Conservation (phyloP, 1,284 basidiomycete genomes). For the Phlebopus sp. region DNA sequence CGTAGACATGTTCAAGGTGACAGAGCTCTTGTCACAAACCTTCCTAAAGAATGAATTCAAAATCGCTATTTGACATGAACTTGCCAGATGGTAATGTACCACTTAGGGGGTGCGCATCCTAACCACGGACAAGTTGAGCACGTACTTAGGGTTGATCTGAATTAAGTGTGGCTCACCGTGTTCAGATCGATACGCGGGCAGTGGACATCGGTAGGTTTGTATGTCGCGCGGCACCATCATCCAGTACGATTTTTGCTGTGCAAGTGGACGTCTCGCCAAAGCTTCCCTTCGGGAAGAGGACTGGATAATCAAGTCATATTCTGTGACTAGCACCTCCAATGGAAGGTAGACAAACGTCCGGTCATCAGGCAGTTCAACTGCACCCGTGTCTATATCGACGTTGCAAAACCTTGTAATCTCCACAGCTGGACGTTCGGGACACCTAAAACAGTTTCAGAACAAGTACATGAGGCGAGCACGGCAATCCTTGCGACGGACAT, state of each 20-base stretch:
- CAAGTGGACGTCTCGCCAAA: slow-evolving; percentile 48
- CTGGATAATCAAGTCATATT: slow-evolving; percentile 29
- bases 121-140: too few species aligned
- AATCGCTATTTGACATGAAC: too few species aligned
- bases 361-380: slow-evolving; percentile 52
- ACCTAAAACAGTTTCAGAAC: slow-evolving; percentile 42
- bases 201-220: background rate
- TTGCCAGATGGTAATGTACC: too few species aligned
- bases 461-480: background rate
- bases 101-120: too few species aligned
- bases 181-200: too few species aligned
- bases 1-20: too few species aligned
- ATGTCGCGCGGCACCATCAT: slow-evolving; percentile 5
- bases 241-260: slow-evolving; percentile 16
- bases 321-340: slow-evolving; percentile 4
- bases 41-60: too few species aligned
- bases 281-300: slow-evolving; percentile 46
- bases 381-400: slow-evolving; percentile 60
- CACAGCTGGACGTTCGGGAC: slow-evolving; percentile 57
- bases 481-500: slow-evolving; percentile 44
- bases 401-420: slow-evolving; percentile 64
- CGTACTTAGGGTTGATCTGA: too few species aligned
- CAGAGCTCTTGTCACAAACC: too few species aligned
- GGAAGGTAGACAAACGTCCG: slow-evolving; percentile 37
- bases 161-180: too few species aligned